Conservation (phyloP, 2,329 filamentous ascomycete species). For the Ustilaginoidea virens region DNA sequence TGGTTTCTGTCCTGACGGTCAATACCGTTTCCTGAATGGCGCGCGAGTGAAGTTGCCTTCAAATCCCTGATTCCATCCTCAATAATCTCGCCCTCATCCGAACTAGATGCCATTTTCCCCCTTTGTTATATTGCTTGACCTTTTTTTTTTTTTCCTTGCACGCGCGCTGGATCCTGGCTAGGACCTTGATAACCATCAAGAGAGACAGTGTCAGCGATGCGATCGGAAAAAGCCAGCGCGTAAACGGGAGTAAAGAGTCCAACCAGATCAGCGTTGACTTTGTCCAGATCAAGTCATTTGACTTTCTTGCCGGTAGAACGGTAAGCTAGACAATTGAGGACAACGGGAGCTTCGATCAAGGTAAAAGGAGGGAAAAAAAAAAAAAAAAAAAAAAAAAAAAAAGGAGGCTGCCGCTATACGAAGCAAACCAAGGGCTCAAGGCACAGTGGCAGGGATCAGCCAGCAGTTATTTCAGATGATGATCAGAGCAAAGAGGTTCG, state of each 20-base stretch:
- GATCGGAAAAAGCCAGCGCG: conserved; percentile 13
- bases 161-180: conserved; percentile 8
- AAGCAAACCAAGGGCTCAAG: too few relatives aligned
- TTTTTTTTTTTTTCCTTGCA: too few relatives aligned
- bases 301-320: conserved; percentile 4
- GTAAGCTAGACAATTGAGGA: too few relatives aligned
- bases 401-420: too few relatives aligned
- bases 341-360: too few relatives aligned
- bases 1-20: conserved; percentile 79
- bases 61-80: conserved; percentile 48
- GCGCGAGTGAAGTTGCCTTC: conserved; percentile 82
- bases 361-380: too few relatives aligned
- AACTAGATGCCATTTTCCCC: conserved; percentile 42
- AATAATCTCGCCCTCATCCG: conserved; percentile 77
- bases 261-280: conserved; percentile 27
- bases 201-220: conserved; percentile 19
- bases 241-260: conserved; percentile 22
- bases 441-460: too few relatives aligned
- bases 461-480: too few relatives aligned
- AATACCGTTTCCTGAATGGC: conserved; percentile 68
- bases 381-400: too few relatives aligned
- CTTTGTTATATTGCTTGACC: too few relatives aligned
- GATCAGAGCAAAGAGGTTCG: too few relatives aligned
- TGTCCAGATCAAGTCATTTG: conserved; percentile 16
- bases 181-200: conserved; percentile 3